phyloP scores from a whole-genome alignment of 2,329 filamentous ascomycete genomes.

The Elsinoe perseae region DNA sequence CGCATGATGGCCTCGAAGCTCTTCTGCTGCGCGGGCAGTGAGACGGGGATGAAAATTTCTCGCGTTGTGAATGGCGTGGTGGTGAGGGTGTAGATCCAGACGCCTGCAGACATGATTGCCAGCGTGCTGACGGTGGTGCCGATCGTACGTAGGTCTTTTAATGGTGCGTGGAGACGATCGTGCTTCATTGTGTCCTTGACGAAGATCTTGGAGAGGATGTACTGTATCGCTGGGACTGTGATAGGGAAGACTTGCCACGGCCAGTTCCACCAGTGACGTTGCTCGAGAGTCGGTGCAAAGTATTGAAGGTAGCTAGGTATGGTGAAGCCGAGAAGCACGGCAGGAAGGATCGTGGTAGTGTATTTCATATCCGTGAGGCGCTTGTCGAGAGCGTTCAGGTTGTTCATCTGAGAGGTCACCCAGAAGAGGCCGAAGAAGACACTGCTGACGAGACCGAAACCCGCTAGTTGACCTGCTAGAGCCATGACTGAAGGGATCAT shows the following conservation, averaged over 20 bases:
- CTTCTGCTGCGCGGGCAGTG: not conserved
- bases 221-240: conserved; percentile 20
- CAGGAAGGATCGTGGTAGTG: conserved; percentile 27
- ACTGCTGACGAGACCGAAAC: conserved; percentile 29
- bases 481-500: conserved; percentile 22
- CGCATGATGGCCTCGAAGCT: not conserved
- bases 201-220: conserved; percentile 20
- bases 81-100: conserved; percentile 16
- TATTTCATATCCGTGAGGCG: conserved; percentile 27
- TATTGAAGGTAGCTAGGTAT: conserved; percentile 20
- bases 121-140: conserved; percentile 15
- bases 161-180: conserved; percentile 18
- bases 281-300: conserved; percentile 18
- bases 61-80: not conserved
- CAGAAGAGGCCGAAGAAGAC: conserved; percentile 35
- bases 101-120: conserved; percentile 2
- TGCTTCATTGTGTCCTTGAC: conserved; percentile 22
- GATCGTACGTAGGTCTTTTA: conserved; percentile 20
- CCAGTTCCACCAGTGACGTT: conserved; percentile 13
- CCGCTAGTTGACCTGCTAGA: conserved; percentile 25
- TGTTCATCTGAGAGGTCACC: conserved; percentile 28
- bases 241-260: conserved; percentile 16
- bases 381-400: conserved; percentile 30
- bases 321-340: conserved; percentile 24
- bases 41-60: conserved; percentile 11